Conservation (phyloP, 2,329 filamentous ascomycete genomes). For the Pestalotiopsis sp. region DNA sequence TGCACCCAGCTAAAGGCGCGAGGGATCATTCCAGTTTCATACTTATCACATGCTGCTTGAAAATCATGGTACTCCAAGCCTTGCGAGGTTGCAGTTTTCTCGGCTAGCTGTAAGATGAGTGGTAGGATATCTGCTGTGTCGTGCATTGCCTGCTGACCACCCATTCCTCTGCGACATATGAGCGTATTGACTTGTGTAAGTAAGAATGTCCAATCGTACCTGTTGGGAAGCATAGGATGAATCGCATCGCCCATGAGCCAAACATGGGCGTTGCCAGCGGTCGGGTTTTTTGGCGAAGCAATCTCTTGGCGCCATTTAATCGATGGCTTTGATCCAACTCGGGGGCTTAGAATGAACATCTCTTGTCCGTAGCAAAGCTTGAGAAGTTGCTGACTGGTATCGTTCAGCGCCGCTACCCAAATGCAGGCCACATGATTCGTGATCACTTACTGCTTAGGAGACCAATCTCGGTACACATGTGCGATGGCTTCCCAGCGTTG, state of each 20-base stretch:
- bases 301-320: constrained; percentile 10
- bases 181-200: not conserved
- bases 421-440: not conserved
- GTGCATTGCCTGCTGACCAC: constrained; percentile 22
- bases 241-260: constrained; percentile 22
- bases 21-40: constrained; percentile 15
- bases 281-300: not conserved
- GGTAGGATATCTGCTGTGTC: constrained; percentile 19
- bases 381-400: constrained; percentile 5
- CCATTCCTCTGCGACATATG: constrained; percentile 19
- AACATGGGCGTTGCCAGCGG: constrained; percentile 15
- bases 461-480: not conserved
- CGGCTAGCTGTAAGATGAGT: constrained; percentile 12
- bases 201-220: not conserved
- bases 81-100: not conserved
- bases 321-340: constrained; percentile 3
- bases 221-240: constrained; percentile 19
- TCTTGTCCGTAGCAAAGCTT: not conserved
- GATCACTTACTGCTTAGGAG: not conserved
- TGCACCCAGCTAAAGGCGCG: constrained; percentile 15
- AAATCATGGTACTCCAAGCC: not conserved
- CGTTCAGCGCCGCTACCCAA: not conserved
- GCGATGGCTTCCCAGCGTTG: not conserved
- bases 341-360: not conserved
- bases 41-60: not conserved